phyloP scores from a whole-genome alignment of 2,329 filamentous ascomycete genomes.

The Verticillium albo-atrum region DNA sequence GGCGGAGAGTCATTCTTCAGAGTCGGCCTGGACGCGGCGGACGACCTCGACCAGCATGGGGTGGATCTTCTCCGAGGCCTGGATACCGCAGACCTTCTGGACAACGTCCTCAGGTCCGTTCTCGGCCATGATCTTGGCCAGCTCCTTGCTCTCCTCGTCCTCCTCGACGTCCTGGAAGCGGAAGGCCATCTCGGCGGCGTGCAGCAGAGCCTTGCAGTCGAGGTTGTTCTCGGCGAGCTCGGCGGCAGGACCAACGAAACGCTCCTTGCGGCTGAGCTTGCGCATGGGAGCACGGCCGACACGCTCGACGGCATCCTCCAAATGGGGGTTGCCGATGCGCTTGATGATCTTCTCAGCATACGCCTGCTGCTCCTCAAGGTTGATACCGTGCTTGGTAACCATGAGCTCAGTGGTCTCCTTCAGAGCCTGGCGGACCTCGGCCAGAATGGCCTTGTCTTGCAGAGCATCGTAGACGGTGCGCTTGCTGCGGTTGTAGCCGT shows the following conservation, averaged over 20 bases:
- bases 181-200: constrained; percentile 85
- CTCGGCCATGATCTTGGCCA: constrained; percentile 80
- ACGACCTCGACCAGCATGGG: constrained; percentile 72
- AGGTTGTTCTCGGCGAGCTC: constrained; percentile 80
- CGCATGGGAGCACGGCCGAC: constrained; percentile 91
- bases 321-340: constrained; percentile 88
- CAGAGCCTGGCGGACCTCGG: constrained; percentile 74
- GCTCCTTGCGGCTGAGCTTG: constrained; percentile 92
- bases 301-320: constrained; percentile 90
- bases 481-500: constrained; percentile 83
- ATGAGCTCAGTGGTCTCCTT: constrained; percentile 85
- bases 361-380: constrained; percentile 67
- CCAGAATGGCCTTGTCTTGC: constrained; percentile 72
- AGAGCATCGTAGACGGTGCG: constrained; percentile 86
- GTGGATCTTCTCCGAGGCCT: constrained; percentile 73
- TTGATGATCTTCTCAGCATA: constrained; percentile 92
- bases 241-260: constrained; percentile 87
- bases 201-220: constrained; percentile 68
- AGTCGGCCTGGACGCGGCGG: constrained; percentile 73
- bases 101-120: constrained; percentile 71
- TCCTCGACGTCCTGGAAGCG: constrained; percentile 92
- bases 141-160: constrained; percentile 82
- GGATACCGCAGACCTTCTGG: constrained; percentile 75
- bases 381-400: constrained; percentile 79
- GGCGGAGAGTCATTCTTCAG: constrained; percentile 35